These are phyloP conservation scores for Paracamarosporium sp. DNA, from an alignment of 2,329 filamentous ascomycete genomes.

Conservation along the genomic window DNA sequence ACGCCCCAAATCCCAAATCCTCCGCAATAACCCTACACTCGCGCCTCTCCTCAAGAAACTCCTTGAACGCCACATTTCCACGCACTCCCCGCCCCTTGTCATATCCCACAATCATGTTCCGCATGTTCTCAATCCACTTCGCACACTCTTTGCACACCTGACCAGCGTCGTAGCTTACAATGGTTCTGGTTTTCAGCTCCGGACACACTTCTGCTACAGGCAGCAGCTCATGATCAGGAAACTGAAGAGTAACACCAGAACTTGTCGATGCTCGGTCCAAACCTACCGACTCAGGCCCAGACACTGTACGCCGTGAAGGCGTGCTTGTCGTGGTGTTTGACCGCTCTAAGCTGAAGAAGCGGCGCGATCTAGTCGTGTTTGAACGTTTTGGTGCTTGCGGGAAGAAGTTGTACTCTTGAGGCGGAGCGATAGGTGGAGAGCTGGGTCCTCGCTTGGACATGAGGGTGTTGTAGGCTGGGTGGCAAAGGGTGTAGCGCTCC, in stretches of 20 bases:
- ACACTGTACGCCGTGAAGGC: conserved; percentile 26
- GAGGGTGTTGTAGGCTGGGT: conserved; percentile 27
- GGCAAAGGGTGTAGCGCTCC: conserved; percentile 37
- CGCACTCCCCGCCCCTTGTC: conserved; percentile 38
- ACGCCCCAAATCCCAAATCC: neutral
- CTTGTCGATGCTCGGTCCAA: conserved; percentile 21
- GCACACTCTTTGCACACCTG: conserved; percentile 38
- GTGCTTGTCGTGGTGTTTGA: conserved; percentile 20
- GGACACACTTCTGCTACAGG: conserved; percentile 23
- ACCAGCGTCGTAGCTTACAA: conserved; percentile 29
- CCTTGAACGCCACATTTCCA: conserved; percentile 37
- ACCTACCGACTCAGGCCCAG: conserved; percentile 17
- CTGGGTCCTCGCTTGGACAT: conserved; percentile 32
- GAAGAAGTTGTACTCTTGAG: conserved; percentile 2
- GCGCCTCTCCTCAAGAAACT: conserved; percentile 34
- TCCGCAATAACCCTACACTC: conserved; percentile 21
- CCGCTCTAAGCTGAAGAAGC: conserved; percentile 34
- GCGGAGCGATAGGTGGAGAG: conserved; percentile 33
- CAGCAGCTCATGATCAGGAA: conserved; percentile 35
- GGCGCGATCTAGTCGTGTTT: conserved; percentile 5
- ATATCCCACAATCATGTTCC: conserved; percentile 36
- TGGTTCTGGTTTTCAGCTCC: conserved; percentile 22
- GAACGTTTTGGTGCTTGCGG: conserved; percentile 11
- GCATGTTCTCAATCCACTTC: conserved; percentile 36
- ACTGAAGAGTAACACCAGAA: conserved; percentile 18